phyloP scores from a whole-genome alignment of 495 filamentous ascomycete species.

The Letharia columbiana region DNA sequence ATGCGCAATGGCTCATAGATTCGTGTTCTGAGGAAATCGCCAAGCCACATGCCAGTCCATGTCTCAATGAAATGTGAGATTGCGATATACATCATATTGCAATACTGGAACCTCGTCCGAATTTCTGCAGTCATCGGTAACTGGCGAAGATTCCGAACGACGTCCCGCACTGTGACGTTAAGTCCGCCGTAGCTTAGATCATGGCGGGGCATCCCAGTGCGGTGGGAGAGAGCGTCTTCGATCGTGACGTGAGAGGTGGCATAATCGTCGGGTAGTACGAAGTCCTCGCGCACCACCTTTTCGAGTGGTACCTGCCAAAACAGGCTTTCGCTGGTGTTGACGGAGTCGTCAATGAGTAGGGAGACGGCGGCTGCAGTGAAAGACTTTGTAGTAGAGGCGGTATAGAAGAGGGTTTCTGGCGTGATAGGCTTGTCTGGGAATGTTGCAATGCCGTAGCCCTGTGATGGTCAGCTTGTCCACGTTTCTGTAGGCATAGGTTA shows the following conservation, averaged over 20 bases:
- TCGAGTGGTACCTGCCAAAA: constrained; percentile 43
- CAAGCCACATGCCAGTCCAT: constrained; percentile 37
- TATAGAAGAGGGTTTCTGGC: constrained; percentile 36
- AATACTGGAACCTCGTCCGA: constrained; percentile 40
- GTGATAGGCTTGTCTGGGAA: constrained; percentile 37
- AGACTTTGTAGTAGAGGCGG: constrained; percentile 48
- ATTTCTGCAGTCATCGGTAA: constrained; percentile 35
- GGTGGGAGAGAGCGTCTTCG: constrained; percentile 45
- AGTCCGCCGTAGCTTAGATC: constrained; percentile 28
- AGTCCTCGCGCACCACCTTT: constrained; percentile 44
- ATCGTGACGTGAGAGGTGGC: constrained; percentile 40
- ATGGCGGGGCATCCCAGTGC: constrained; percentile 41
- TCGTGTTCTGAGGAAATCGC: constrained; percentile 34
- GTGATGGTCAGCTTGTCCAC: constrained; percentile 5
- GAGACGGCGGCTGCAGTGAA: constrained; percentile 45
- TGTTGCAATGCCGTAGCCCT: constrained; percentile 46
- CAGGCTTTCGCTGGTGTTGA: constrained; percentile 28
- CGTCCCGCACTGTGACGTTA: constrained; percentile 25
- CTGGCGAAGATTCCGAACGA: constrained; percentile 36
- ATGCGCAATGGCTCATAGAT: constrained; percentile 46
- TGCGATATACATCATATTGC: constrained; percentile 45
- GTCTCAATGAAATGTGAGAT: constrained; percentile 38
- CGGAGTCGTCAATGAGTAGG: constrained; percentile 37
- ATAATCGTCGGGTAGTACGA: constrained; percentile 40
- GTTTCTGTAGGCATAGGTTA: background rate